Conservation (phyloP, 257 asterid genomes). For the Leonotis leonurus region DNA sequence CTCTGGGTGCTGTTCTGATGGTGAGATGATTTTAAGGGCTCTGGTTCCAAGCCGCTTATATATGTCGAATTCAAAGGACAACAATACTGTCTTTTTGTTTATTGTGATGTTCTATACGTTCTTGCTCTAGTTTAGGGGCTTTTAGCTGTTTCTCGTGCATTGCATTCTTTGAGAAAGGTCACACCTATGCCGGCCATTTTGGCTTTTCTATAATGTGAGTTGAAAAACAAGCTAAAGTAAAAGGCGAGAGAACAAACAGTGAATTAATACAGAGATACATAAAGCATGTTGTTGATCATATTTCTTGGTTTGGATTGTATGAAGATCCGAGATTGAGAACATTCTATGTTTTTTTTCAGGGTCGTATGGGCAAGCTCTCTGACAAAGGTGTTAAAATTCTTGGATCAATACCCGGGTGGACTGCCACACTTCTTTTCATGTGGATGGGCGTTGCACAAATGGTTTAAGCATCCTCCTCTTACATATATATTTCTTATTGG, state of each 20-base stretch:
- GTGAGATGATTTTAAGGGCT: constrained; percentile 33
- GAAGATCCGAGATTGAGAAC: background rate
- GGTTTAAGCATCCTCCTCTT: constrained; percentile 31
- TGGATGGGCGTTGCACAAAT: constrained; percentile 97
- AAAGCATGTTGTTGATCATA: background rate
- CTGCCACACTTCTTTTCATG: constrained; percentile 98
- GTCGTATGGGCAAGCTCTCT: constrained; percentile 76
- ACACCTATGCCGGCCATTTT: too few relatives aligned
- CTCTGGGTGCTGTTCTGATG: constrained; percentile 57
- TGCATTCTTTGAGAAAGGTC: too few relatives aligned
- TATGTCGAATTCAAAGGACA: background rate
- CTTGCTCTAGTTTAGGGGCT: background rate
- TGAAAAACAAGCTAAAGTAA: background rate
- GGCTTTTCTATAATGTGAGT: background rate
- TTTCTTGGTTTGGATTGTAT: constrained; percentile 1
- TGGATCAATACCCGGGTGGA: constrained; percentile 81
- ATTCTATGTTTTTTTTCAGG: constrained; percentile 34
- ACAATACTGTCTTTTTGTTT: background rate
- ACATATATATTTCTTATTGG: background rate
- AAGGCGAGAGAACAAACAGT: background rate
- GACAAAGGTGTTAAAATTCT: constrained; percentile 60
- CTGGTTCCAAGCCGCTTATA: background rate
- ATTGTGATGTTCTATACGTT: background rate
- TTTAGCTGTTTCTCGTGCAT: background rate
- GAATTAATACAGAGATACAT: background rate